phyloP scores from a whole-genome alignment of 1,284 basidiomycete species.

The Marasmius tenuissimus region DNA sequence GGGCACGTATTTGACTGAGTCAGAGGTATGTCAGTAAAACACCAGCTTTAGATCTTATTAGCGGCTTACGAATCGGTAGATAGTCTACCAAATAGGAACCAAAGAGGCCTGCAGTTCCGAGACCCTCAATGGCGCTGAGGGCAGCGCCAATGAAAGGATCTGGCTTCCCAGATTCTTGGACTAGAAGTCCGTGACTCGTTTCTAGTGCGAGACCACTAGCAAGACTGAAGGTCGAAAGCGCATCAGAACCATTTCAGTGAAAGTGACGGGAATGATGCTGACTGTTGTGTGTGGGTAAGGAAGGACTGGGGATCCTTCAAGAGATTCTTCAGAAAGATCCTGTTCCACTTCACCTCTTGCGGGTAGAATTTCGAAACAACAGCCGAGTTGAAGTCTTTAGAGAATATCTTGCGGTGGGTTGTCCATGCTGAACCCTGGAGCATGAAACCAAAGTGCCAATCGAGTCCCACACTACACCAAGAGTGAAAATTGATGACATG shows the following conservation, averaged over 20 bases:
- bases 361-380: constrained; percentile 27
- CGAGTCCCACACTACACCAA: constrained; percentile 33
- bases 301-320: constrained; percentile 30
- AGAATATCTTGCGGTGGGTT: constrained; percentile 36
- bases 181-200: constrained; percentile 19
- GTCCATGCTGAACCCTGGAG: constrained; percentile 38
- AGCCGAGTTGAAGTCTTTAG: constrained; percentile 26
- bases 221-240: constrained; percentile 9
- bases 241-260: not conserved
- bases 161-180: constrained; percentile 22
- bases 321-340: constrained; percentile 30
- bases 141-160: constrained; percentile 25
- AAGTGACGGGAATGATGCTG: not conserved
- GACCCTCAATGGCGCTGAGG: constrained; percentile 18
- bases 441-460: constrained; percentile 40
- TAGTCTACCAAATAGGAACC: constrained; percentile 21
- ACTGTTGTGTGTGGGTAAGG: constrained; percentile 37
- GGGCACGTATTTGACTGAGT: constrained; percentile 12
- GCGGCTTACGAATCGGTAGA: constrained; percentile 10
- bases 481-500: not conserved
- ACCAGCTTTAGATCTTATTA: not conserved
- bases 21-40: not conserved
- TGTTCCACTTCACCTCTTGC: constrained; percentile 31
- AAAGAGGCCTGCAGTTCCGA: constrained; percentile 19
- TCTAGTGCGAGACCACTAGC: constrained; percentile 17